phyloP scores from a whole-genome alignment of 352 stramenopile species.

The Ochromonadaceae sp. region DNA sequence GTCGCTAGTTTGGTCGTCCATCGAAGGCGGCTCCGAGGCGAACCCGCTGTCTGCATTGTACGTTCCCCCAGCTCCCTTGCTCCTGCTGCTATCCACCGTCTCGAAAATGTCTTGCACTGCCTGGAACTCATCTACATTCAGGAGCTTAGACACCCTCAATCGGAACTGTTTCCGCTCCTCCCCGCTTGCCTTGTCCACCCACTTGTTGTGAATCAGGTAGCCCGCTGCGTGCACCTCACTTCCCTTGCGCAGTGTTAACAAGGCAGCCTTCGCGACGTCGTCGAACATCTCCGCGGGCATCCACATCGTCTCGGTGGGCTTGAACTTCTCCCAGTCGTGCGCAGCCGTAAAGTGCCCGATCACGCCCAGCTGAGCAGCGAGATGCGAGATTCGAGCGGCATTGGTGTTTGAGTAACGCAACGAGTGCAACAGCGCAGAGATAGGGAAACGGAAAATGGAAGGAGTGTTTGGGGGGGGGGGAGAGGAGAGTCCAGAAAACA shows the following conservation, averaged over 20 bases:
- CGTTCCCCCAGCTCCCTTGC: too few species aligned
- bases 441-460: slow-evolving; percentile 1
- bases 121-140: background rate
- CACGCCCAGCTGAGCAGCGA: background rate
- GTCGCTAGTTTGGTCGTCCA: too few species aligned
- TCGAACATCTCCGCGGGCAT: background rate
- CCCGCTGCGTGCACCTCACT: background rate
- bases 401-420: too few species aligned
- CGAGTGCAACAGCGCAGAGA: too few species aligned
- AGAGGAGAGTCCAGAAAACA: too few species aligned
- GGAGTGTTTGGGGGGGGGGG: background rate
- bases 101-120: background rate
- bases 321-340: background rate
- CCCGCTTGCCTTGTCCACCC: slow-evolving; percentile 3
- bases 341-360: background rate
- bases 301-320: background rate
- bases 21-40: too few species aligned
- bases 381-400: too few species aligned
- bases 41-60: too few species aligned
- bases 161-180: slow-evolving; percentile 7
- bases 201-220: slow-evolving; percentile 1
- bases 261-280: background rate
- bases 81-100: background rate
- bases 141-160: background rate
- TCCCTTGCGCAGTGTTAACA: background rate